Conservation (phyloP, 176 grass and related monocot genomes). For the Musa itinerans region DNA sequence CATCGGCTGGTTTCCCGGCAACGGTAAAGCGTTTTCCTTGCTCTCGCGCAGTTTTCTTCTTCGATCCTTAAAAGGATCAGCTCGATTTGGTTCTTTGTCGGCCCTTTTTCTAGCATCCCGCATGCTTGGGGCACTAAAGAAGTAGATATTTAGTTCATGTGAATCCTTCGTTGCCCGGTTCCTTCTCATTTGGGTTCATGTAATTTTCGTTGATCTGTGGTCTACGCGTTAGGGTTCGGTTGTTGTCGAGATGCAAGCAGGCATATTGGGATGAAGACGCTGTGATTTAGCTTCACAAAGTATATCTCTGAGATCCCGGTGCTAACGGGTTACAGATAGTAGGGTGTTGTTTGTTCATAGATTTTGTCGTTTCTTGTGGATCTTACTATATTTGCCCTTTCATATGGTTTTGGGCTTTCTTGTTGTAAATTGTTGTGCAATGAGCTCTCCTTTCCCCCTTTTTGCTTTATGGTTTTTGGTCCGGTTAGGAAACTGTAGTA, state of each 20-base stretch:
- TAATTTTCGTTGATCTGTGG: background rate
- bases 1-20: background rate
- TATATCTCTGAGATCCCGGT: no score
- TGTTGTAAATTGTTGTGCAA: no score
- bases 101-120: background rate
- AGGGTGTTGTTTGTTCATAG: no score
- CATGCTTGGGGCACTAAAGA: background rate
- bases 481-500: background rate
- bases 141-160: background rate
- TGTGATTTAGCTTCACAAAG: no score
- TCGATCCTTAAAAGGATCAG: background rate
- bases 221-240: background rate
- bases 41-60: background rate
- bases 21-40: background rate
- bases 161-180: background rate
- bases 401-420: no score
- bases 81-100: background rate
- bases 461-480: no score
- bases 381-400: no score
- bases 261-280: no score
- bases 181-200: background rate
- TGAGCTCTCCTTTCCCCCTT: no score
- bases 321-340: no score
- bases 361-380: no score
- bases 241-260: background rate